Conservation (phyloP, 345 rosid genomes). For the Alliaria petiolata region DNA sequence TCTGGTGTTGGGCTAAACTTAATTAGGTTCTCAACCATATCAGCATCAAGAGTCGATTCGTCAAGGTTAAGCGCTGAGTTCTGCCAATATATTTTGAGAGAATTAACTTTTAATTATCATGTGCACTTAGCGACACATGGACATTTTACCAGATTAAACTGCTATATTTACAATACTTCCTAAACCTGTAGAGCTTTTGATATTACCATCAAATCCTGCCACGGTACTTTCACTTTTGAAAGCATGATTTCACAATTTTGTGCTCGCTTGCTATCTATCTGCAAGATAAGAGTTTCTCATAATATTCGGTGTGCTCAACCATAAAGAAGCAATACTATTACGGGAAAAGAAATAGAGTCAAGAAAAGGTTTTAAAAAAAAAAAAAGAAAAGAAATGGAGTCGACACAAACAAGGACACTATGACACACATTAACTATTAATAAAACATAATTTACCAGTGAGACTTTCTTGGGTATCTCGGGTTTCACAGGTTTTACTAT, state of each 20-base stretch:
- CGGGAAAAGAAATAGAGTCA: neutral
- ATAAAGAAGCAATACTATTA: neutral
- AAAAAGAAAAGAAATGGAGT: no score
- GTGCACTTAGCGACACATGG: no score
- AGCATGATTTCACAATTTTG: slow-evolving; percentile 98
- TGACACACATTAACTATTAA: neutral
- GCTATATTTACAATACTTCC: slow-evolving; percentile 12
- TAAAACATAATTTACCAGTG: slow-evolving; percentile 56
- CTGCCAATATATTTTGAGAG: slow-evolving; percentile 42
- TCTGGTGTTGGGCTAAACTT: slow-evolving; percentile 91
- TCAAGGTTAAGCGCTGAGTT: slow-evolving; percentile 70
- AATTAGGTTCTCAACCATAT: slow-evolving; percentile 88
- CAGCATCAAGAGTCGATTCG: slow-evolving; percentile 72
- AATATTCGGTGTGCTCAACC: slow-evolving; percentile 1
- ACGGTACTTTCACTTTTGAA: slow-evolving; percentile 91
- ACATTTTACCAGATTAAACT: neutral
- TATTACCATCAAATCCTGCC: slow-evolving; percentile 80
- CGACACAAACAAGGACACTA: slow-evolving; percentile 5
- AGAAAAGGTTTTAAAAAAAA: no score
- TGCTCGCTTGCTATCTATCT: slow-evolving; percentile 95
- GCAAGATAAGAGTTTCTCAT: slow-evolving; percentile 21
- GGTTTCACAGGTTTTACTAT: slow-evolving; percentile 60
- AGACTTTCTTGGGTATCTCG: slow-evolving; percentile 91
- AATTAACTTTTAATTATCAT: no score
- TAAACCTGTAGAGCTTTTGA: slow-evolving; percentile 2